A percentile compares a stretch with the other conserved stretches of the same genome.
phyloP scores from a whole-genome alignment of 164 flowering plant species.

The Protea cynaroides region DNA sequence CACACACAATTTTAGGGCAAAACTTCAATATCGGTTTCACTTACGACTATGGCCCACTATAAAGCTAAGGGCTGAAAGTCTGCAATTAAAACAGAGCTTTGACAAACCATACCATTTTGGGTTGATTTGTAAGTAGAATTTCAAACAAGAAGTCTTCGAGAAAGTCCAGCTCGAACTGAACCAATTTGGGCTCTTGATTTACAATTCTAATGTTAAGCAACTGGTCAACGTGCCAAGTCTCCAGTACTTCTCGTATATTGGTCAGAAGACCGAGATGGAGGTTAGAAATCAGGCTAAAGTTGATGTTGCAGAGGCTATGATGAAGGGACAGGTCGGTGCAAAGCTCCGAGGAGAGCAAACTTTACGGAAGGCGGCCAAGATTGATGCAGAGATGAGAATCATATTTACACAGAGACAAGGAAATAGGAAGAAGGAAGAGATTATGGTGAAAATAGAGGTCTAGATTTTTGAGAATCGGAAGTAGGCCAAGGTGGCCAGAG shows the following conservation, averaged over 20 bases:
- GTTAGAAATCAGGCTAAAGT: constrained; percentile 27
- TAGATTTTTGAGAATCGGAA: constrained; percentile 24
- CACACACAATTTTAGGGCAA: too few species aligned
- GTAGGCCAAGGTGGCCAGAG: constrained; percentile 28
- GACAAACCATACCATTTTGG: too few species aligned
- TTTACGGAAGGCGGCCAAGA: constrained; percentile 19
- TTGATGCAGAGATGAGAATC: background rate
- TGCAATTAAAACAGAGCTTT: too few species aligned
- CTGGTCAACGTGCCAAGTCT: constrained; percentile 10
- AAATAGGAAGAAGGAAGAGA: constrained; percentile 13
- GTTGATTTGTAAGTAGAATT: too few species aligned
- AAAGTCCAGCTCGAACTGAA: constrained; percentile 36
- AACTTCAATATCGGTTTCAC: too few species aligned
- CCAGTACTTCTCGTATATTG: constrained; percentile 30
- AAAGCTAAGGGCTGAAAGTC: too few species aligned
- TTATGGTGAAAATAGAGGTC: constrained; percentile 18
- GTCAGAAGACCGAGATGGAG: constrained; percentile 24
- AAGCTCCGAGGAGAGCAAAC: constrained; percentile 24
- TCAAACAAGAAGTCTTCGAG: constrained; percentile 1
- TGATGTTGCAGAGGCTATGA: constrained; percentile 21
- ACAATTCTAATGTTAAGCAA: constrained; percentile 30
- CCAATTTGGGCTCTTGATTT: too few species aligned
- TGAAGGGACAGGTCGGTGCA: constrained; percentile 4
- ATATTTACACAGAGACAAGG: constrained; percentile 1
- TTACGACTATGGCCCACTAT: too few species aligned